Conservation (phyloP, 2,329 filamentous ascomycete genomes). For the Colletotrichum sp. region DNA sequence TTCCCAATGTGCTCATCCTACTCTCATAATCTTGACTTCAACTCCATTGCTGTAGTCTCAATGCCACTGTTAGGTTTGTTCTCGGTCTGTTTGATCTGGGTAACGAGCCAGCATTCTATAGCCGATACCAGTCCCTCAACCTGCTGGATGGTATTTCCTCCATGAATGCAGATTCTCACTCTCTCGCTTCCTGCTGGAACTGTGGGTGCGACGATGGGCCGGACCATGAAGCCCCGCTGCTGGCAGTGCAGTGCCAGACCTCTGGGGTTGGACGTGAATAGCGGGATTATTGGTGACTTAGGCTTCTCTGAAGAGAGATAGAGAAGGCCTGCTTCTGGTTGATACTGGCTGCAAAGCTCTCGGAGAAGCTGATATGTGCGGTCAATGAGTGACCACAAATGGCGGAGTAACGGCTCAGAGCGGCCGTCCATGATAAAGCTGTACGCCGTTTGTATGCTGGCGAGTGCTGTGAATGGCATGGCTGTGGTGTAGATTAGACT, state of each 20-base stretch:
- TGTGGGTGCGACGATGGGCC: slow-evolving; percentile 72
- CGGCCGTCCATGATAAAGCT: slow-evolving; percentile 56
- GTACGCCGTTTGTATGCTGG: slow-evolving; percentile 63
- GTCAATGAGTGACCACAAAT: slow-evolving; percentile 51
- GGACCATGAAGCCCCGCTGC: slow-evolving; percentile 60
- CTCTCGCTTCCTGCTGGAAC: slow-evolving; percentile 68
- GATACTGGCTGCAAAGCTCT: slow-evolving; percentile 31
- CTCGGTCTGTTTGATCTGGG: background rate
- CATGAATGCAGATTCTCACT: slow-evolving; percentile 72
- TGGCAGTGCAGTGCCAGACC: slow-evolving; percentile 67
- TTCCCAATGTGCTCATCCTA: background rate
- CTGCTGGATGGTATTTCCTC: slow-evolving; percentile 64
- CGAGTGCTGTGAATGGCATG: slow-evolving; percentile 65
- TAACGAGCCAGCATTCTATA: slow-evolving; percentile 51
- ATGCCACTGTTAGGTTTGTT: background rate
- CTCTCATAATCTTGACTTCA: slow-evolving; percentile 1
- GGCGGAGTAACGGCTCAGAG: slow-evolving; percentile 40
- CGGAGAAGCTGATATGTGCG: slow-evolving; percentile 50
- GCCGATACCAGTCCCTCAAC: slow-evolving; percentile 56
- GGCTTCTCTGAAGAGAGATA: slow-evolving; percentile 41
- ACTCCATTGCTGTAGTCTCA: background rate
- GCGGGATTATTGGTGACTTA: slow-evolving; percentile 67
- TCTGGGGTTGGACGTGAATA: slow-evolving; percentile 64
- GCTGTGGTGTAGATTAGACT: slow-evolving; percentile 78
- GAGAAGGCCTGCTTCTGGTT: slow-evolving; percentile 31